phyloP scores from a whole-genome alignment of 2,329 filamentous ascomycete species.

The Pyrenophora teres region DNA sequence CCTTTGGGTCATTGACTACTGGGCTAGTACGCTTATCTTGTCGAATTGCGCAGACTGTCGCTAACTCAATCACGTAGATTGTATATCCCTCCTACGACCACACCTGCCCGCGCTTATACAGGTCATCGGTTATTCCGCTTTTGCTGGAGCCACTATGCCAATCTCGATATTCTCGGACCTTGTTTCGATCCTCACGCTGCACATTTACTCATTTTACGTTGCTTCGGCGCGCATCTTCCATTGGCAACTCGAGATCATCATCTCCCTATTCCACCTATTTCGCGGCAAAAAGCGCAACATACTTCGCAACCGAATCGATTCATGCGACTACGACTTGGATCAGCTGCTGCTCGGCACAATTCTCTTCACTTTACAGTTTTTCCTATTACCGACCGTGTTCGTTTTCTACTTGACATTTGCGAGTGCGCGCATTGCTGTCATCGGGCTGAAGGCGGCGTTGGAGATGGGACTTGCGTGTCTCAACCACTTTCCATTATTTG shows the following conservation, averaged over 20 bases:
- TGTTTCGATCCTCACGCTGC: constrained; percentile 85
- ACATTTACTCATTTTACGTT: constrained; percentile 98
- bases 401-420: constrained; percentile 98
- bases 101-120: constrained; percentile 85
- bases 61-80: constrained; percentile 57
- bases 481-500: constrained; percentile 97
- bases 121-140: constrained; percentile 91
- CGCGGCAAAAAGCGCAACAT: constrained; percentile 98
- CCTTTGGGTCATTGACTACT: constrained; percentile 98
- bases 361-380: constrained; percentile 92
- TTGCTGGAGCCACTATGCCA: constrained; percentile 95
- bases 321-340: constrained; percentile 97
- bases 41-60: no score
- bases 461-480: constrained; percentile 91
- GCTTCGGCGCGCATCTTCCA: constrained; percentile 96
- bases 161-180: constrained; percentile 95
- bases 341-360: constrained; percentile 96
- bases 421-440: constrained; percentile 90
- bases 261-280: constrained; percentile 98
- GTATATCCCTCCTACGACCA: constrained; percentile 76
- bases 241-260: constrained; percentile 96
- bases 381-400: constrained; percentile 89
- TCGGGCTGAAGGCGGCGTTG: constrained; percentile 85
- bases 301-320: constrained; percentile 94
- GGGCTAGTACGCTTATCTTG: constrained; percentile 68